Evolutionary conservation across 345 rosid species (phyloP), one percentile per base, ranked within the genome.

Genomic region (Passiflora organensis): DNA sequence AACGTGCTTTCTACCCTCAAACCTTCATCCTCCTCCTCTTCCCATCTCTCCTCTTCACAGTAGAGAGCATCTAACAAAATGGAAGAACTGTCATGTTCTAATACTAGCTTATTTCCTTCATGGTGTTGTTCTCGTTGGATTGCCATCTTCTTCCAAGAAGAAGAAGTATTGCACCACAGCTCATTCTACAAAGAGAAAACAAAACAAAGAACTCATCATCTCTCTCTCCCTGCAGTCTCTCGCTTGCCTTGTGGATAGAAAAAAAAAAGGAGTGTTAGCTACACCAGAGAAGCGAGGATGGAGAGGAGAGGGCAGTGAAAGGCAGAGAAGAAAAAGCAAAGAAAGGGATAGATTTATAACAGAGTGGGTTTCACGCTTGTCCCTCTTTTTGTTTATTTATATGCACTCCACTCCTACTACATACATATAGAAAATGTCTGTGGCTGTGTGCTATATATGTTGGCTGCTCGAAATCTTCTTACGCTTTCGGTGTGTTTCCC

Each of bases 121-220:
- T 60, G 59, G 6, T 69, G 53, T 8, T 51, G 69, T 44, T 76
- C 78, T 59, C 68, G 70, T 60, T 65, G 80, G 60, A 81, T 60
- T 56, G 85, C 77, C 93, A 86, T 83, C 65, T 72, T 70, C 90
- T 78, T n/a, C n/a, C n/a, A n/a, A n/a, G n/a, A n/a, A n/a, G n/a
- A n/a, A n/a, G n/a, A n/a, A n/a, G n/a, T n/a, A n/a, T n/a, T n/a
- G n/a, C n/a, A n/a, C n/a, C n/a, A n/a, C n/a, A n/a, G n/a, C n/a
- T n/a, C n/a, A n/a, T n/a, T n/a, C n/a, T n/a, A n/a, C n/a, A n/a
- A n/a, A n/a, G n/a, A n/a, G n/a, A n/a, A n/a, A n/a, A n/a, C n/a
- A n/a, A n/a, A n/a, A n/a, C n/a, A n/a, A n/a, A n/a, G n/a, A n/a
- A n/a, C n/a, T n/a, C n/a, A n/a, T n/a, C n/a, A n/a, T n/a, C n/a